phyloP scores from a whole-genome alignment of 2,329 filamentous ascomycete genomes.

The Fusarium avenaceum region DNA sequence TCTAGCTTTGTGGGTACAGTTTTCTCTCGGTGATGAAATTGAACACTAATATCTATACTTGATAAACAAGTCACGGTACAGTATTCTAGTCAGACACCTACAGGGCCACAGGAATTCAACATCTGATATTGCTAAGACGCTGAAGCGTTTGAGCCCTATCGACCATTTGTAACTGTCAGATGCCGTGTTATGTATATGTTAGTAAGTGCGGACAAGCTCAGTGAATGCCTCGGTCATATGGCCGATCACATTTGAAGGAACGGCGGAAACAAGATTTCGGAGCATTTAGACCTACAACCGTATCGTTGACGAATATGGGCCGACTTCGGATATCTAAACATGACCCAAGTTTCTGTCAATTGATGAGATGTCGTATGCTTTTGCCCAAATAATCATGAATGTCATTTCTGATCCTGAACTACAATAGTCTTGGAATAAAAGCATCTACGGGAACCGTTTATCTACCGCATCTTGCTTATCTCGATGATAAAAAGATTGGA shows the following conservation, averaged over 20 bases:
- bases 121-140: not conserved
- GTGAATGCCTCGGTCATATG: conserved; percentile 5
- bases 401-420: not conserved
- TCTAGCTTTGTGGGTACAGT: not conserved
- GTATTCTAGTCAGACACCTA: not conserved
- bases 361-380: not conserved
- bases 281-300: not conserved
- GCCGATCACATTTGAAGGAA: conserved; percentile 8
- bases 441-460: not conserved
- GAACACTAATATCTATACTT: not conserved
- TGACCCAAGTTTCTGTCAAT: not conserved
- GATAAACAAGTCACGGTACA: conserved; percentile 15
- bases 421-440: not conserved
- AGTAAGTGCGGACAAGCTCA: not conserved
- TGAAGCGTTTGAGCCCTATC: conserved; percentile 5
- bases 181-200: not conserved
- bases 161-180: conserved; percentile 6
- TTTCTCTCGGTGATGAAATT: not conserved
- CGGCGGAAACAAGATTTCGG: not conserved
- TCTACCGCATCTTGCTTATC: conserved; percentile 20
- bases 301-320: not conserved
- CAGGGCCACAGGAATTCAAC: not conserved
- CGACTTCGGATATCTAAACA: not conserved
- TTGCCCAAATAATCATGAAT: not conserved
- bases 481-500: conserved; percentile 14